Base-by-base conservation (phyloP, 805 yeast species). In the Trichomonascus vanleenenianus region DNA sequence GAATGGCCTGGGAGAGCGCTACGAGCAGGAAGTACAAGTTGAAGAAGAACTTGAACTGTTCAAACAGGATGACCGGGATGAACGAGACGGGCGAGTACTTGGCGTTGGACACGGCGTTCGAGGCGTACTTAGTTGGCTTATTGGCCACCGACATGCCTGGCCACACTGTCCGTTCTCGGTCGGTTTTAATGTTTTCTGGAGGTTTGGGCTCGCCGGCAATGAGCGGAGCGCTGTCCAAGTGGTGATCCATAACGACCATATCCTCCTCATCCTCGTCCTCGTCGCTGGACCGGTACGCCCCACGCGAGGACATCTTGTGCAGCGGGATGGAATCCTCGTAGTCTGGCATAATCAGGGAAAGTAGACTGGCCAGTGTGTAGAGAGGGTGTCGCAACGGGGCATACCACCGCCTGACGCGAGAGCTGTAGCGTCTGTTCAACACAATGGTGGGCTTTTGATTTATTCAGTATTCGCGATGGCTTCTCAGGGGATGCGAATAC, bases 41-140 rank as follows among this genome's bases (percentile, higher is more conserved):
- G 74, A 88, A 93, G 66, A 93, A 93, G 63, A 93, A 91, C 68
- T 89, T 88, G 78, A 93, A 93, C 70, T 93, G 99, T 62, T 91
- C 96, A 63, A 85, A 94, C 27, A 93, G 73, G 45, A 93, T 79
- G 37, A 86, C 73, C 2, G 99, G 99, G 8, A 93, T 66, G 58
- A 93, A 93, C 1, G 95, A 80, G 32, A 87, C 61, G 2, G 93
- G 85, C 56, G 85, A 85, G 66, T 93, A 93, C 65, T 89, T 91
- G 18, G 98, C 97, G 64, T 93, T 93, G 40, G 95, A 85, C 11
- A 93, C 76, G 5, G 93, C 85, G 62, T 93, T 93, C 10, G 86
- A 66, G 1, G 93, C 60, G 49, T 45, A 64, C 33, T 30, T 34
- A 48, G 62, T 58, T 32, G 41, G 40, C 34, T 27, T 18, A n/a